Conservation (phyloP, 768 basidiomycete species). For the Tulasnella sp. region DNA sequence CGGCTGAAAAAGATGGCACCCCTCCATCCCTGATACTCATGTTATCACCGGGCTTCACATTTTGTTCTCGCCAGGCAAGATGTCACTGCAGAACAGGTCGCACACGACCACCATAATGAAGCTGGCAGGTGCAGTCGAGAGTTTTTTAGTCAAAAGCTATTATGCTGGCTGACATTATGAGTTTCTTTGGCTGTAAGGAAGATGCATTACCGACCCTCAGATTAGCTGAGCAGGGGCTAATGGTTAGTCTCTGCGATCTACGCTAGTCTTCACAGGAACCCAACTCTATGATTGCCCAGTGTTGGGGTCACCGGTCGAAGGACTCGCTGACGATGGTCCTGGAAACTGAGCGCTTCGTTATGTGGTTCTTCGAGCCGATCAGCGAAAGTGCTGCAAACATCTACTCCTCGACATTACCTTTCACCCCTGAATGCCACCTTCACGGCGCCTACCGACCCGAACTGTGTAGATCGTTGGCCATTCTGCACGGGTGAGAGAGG, state of each 20-base stretch:
- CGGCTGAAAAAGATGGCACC: neutral
- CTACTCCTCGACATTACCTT: too few relatives aligned
- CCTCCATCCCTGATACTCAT: neutral
- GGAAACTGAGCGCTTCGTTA: neutral
- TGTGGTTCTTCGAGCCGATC: neutral
- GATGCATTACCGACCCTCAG: neutral
- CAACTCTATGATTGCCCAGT: neutral
- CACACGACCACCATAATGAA: too few relatives aligned
- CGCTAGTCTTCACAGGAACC: neutral
- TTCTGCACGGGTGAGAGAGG: too few relatives aligned
- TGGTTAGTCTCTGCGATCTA: neutral
- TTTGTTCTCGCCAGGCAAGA: neutral
- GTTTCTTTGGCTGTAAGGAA: neutral
- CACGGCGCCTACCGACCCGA: too few relatives aligned
- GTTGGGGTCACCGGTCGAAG: too few relatives aligned
- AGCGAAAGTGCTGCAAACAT: neutral
- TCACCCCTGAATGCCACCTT: too few relatives aligned
- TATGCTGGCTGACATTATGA: conserved; percentile 2
- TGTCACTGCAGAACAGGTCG: neutral
- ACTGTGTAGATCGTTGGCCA: too few relatives aligned
- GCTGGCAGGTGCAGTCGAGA: neutral
- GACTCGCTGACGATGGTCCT: neutral
- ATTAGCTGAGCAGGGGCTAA: neutral
- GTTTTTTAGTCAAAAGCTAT: neutral
- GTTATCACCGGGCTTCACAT: neutral